Percentiles rank a stretch among this genome's conserved stretches.
Conservation (phyloP, 176 grass and related monocot genomes). For the Neostapfia colusana region DNA sequence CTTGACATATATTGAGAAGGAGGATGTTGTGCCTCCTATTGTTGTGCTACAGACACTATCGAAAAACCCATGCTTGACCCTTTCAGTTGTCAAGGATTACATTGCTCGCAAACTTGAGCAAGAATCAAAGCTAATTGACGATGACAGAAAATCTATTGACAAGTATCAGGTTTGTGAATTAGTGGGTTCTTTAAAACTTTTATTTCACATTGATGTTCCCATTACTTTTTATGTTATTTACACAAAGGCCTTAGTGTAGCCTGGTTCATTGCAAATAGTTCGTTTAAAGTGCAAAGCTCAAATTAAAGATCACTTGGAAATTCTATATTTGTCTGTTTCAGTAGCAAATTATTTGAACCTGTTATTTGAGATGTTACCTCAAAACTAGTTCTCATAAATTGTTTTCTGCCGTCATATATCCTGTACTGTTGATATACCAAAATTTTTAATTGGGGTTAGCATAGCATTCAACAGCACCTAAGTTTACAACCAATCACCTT, state of each 20-base stretch:
- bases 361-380: slow-evolving; percentile 6
- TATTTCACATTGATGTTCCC: not conserved
- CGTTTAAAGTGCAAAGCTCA: too few species aligned
- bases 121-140: slow-evolving; percentile 93
- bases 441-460: slow-evolving; percentile 6
- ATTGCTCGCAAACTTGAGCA: slow-evolving; percentile 93
- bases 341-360: not conserved
- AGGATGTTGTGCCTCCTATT: slow-evolving; percentile 89
- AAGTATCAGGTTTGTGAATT: slow-evolving; percentile 85
- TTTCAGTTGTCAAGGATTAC: slow-evolving; percentile 95
- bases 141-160: slow-evolving; percentile 80
- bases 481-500: slow-evolving; percentile 12
- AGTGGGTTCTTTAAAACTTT: not conserved
- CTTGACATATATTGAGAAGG: slow-evolving; percentile 85
- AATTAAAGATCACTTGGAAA: too few species aligned
- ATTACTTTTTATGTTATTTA: not conserved
- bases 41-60: slow-evolving; percentile 86
- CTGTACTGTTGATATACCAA: not conserved
- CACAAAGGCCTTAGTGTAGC: not conserved
- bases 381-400: not conserved
- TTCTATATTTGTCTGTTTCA: too few species aligned
- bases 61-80: slow-evolving; percentile 77
- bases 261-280: slow-evolving; percentile 9
- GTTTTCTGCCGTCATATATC: not conserved
- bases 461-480: not conserved